Base-by-base conservation (phyloP, 768 basidiomycete genomes). In the Solioccasus polychromus region DNA sequence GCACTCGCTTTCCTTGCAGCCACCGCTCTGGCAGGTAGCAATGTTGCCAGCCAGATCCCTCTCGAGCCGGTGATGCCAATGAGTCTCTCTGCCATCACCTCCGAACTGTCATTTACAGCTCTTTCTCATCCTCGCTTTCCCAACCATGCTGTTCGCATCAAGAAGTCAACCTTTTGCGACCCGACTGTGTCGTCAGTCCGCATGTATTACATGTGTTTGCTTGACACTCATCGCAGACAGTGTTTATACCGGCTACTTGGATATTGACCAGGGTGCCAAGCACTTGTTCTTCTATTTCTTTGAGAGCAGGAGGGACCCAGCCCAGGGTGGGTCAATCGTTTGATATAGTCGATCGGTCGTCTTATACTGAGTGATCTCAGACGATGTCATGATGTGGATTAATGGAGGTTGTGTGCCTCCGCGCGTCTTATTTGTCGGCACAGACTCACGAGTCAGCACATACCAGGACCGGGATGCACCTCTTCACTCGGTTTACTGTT, bases 371-470 rank as follows among this genome's bases (percentile, higher is more conserved):
- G 14, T 3, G 1, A 10, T 35, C 36, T 8, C 35, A 72, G 83
- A 83, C 55, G 80, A 83, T 62, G 75, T 82, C 22, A 71, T 83
- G 67, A 80, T 85, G 78, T 83, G 82, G 81, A 82, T 82, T 34
- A 83, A 83, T 40, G 82, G 80, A 64, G 82, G 64, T 66, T 65
- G 67, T 24, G 70, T 68, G n/a, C 20, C 23, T 5, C n/a, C 10
- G 18, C 19, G 24, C 34, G 15, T 17, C 20, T 44, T 10, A 30
- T 19, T 25, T 47, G 36, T 15, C 36, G 39, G 34, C 28, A 24
- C 31, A 34, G 35, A 24, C 41, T 46, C 19, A 43, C 12, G 10
- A 8, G 1, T 28, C 10, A 22, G 14, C 11, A 15, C 25, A 25
- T 22, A 20, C 32, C 44, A 82, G 85, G 85, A 5, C 80, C 80